Base-by-base conservation (phyloP, 441 rosid species). In the Jatropha multifida region DNA sequence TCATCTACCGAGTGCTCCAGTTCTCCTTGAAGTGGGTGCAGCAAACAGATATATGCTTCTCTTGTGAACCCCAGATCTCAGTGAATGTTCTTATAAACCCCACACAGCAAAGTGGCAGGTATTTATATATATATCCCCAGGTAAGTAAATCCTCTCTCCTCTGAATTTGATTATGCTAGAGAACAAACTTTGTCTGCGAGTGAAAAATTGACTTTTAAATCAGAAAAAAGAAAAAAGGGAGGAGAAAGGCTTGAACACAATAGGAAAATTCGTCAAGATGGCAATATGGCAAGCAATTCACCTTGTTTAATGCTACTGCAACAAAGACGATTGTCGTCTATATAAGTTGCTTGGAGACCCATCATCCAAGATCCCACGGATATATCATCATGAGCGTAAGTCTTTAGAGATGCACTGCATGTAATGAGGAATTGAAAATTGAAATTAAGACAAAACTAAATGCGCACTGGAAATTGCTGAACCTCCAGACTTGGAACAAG, bases 301-400 rank as follows among this genome's bases (percentile, higher is more conserved):
- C 99, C 99, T 91, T 92, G 98, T 80, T 86, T 90, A 65, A 85
- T 85, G 86, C 97, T 89, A 79, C 92, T 70, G 82, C 99, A 94
- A 83, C 99, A 96, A 69, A 96, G 85, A 64, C 89, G 90, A 81
- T 88, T 90, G 83, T 96, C 98, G 23, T 96, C 98, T 81, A 88
- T 90, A 72, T 91, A 92, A 68, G 98, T 90, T 76, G 96, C 91
- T 73, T 86, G 90, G 64, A 96, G 72, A 75, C 99, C 98, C 84
- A 96, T 90, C 97, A 96, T 91, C 99, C 98, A 96, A 71, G 99
- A 96, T 51, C 99, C 99, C 2, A 92, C 78, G 9, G 99, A 87
- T 78, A 69, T 83, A 84, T 96, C 98, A 73, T 96, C 99, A 79
- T 86, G 87, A 44, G 96, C 97, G 70, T 91, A 94, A 64, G 88